These are phyloP conservation scores for Pythium biforme DNA, from an alignment of 352 stramenopile genomes.

Conservation along the genomic window DNA sequence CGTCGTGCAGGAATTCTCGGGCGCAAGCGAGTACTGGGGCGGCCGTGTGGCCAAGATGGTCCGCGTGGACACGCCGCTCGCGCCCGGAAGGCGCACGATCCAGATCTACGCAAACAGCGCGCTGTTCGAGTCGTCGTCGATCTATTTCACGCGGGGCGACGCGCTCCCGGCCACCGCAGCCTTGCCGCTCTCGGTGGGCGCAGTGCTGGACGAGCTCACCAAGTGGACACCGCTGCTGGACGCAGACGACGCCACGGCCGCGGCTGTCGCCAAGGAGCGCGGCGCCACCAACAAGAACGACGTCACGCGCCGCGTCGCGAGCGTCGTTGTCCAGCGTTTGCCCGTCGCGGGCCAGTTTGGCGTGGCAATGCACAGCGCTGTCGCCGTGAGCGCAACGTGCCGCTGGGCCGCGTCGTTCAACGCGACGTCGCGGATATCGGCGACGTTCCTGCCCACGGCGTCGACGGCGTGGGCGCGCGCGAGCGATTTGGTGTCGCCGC, in stretches of 20 bases:
- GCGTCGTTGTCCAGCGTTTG: conserved; percentile 40
- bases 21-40: conserved; percentile 42
- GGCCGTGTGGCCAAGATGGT: conserved; percentile 35
- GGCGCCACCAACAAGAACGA: conserved; percentile 35
- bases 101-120: conserved; percentile 46
- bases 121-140: conserved; percentile 46
- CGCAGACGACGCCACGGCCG: conserved; percentile 29
- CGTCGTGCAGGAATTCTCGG: conserved; percentile 47
- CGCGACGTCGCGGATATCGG: conserved; percentile 40
- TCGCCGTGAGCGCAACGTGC: conserved; percentile 32
- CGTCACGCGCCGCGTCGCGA: conserved; percentile 42
- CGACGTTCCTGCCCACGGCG: conserved; percentile 39
- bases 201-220: conserved; percentile 34
- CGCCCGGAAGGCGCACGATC: conserved; percentile 37
- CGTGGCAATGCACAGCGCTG: conserved; percentile 35
- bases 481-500: conserved; percentile 29
- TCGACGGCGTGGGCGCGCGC: conserved; percentile 21
- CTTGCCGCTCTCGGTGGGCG: conserved; percentile 22
- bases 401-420: conserved; percentile 36
- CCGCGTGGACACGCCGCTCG: conserved; percentile 42
- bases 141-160: conserved; percentile 47
- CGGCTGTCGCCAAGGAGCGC: conserved; percentile 36
- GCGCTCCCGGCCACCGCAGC: conserved; percentile 16
- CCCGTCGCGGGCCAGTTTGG: conserved; percentile 40
- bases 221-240: conserved; percentile 40